Percentiles rank a stretch among this genome's conserved stretches.
Evolutionary conservation across 75 land plant genomes (phyloP).

Genomic region (Selaginella moellendorffii): DNA sequence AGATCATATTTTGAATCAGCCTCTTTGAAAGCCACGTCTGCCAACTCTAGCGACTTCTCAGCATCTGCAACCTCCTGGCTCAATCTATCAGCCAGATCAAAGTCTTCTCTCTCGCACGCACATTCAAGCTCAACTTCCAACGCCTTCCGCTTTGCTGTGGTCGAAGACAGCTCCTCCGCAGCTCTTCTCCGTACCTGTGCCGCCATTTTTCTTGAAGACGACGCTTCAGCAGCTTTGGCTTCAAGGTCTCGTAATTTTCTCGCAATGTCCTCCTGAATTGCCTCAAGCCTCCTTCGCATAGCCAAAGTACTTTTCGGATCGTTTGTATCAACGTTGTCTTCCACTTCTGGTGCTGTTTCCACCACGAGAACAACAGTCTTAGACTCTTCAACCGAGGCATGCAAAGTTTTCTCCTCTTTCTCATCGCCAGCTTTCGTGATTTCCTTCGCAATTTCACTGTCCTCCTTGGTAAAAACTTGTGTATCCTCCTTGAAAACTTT

Average conservation of each 20-base stretch:
- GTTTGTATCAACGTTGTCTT: background rate
- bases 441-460: no score
- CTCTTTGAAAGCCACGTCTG: constrained; percentile 20
- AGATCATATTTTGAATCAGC: constrained; percentile 46
- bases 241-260: constrained; percentile 27
- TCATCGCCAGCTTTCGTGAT: background rate
- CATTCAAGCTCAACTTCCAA: constrained; percentile 54
- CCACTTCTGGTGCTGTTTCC: background rate
- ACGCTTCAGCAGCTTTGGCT: constrained; percentile 27
- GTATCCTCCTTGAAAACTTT: no score
- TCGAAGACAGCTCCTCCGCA: constrained; percentile 20
- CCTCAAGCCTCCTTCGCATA: constrained; percentile 17
- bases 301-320: background rate
- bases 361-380: background rate
- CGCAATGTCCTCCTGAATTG: constrained; percentile 22
- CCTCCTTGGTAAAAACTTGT: no score
- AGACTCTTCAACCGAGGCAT: background rate
- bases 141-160: constrained; percentile 25
- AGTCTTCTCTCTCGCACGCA: constrained; percentile 76
- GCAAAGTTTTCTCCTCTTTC: background rate
- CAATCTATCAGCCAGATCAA: constrained; percentile 55
- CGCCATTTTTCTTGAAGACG: constrained; percentile 31
- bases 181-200: constrained; percentile 44
- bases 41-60: constrained; percentile 28
- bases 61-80: constrained; percentile 35